Percentiles rank a stretch among this genome's conserved stretches.
Evolutionary conservation across 164 flowering plant species (phyloP).

Genomic region (Platanus orientalis): DNA sequence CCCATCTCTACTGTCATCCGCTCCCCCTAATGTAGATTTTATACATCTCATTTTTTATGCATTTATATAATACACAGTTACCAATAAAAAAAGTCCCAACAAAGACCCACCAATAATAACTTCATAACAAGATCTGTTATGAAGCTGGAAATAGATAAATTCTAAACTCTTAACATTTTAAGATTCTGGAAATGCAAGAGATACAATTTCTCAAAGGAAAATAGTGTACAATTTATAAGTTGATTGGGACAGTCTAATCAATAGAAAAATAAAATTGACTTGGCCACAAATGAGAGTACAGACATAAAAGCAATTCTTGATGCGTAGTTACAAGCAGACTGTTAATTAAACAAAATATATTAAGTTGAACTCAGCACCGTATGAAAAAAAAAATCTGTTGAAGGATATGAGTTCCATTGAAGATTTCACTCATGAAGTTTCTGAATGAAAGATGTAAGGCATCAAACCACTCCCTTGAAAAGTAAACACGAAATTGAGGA

Average conservation of each 20-base stretch:
- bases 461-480: conserved; percentile 86
- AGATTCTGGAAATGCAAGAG: too few relatives aligned
- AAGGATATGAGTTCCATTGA: conserved; percentile 94
- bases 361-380: neutral
- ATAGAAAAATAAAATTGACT: neutral
- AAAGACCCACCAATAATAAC: too few relatives aligned
- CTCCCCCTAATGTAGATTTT: too few relatives aligned
- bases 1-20: too few relatives aligned
- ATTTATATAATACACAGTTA: too few relatives aligned
- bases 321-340: neutral
- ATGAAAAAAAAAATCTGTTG: neutral
- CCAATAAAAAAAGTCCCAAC: too few relatives aligned
- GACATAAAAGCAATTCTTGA: neutral
- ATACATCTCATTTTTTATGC: too few relatives aligned
- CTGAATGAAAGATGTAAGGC: conserved; percentile 65
- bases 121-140: too few relatives aligned
- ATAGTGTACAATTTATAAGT: too few relatives aligned
- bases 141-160: neutral
- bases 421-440: conserved; percentile 76
- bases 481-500: conserved; percentile 75
- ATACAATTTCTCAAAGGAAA: too few relatives aligned
- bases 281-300: neutral
- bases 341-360: neutral
- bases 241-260: too few relatives aligned
- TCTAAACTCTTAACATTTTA: neutral